Evolutionary conservation across 1,284 basidiomycete species (phyloP).

Genomic region (Limonomyces culmigenus): DNA sequence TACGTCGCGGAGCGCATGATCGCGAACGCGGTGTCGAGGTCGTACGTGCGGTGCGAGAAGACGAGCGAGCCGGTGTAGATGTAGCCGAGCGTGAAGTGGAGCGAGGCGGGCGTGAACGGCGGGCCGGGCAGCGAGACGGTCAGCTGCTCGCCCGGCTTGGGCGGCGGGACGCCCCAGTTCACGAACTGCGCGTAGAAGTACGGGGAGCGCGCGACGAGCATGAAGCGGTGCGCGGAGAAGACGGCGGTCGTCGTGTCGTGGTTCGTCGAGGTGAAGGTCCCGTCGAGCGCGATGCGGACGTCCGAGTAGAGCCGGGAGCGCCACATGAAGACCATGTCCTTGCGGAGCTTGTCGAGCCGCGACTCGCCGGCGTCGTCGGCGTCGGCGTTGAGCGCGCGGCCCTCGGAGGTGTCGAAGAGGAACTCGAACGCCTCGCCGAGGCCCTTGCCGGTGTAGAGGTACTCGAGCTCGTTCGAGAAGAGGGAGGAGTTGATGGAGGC

Average conservation of each 20-base stretch:
- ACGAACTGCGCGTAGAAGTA: constrained; percentile 74
- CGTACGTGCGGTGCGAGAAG: constrained; percentile 86
- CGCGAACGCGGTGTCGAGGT: constrained; percentile 81
- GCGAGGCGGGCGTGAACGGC: constrained; percentile 86
- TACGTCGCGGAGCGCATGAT: constrained; percentile 78
- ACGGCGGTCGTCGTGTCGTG: constrained; percentile 60
- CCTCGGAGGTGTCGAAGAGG: constrained; percentile 59
- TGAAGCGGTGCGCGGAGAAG: constrained; percentile 86
- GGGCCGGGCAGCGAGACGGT: constrained; percentile 71
- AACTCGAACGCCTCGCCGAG: constrained; percentile 83
- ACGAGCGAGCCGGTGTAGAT: constrained; percentile 88
- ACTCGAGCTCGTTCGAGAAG: constrained; percentile 79
- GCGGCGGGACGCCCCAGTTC: constrained; percentile 20
- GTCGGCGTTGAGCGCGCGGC: constrained; percentile 28
- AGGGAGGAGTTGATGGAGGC: constrained; percentile 59
- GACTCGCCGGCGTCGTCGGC: constrained; percentile 28
- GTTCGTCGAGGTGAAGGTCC: constrained; percentile 38
- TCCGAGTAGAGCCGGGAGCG: constrained; percentile 84
- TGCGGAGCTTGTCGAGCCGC: constrained; percentile 74
- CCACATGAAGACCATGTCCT: constrained; percentile 95
- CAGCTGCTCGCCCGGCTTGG: not conserved
- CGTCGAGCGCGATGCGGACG: constrained; percentile 62
- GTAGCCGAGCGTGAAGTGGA: constrained; percentile 90
- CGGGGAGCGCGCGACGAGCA: constrained; percentile 75
- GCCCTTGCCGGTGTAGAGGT: constrained; percentile 77